Evolutionary conservation across 768 basidiomycete species (phyloP), one percentile per base, ranked within the genome.

Genomic region (Inosperma sp.): DNA sequence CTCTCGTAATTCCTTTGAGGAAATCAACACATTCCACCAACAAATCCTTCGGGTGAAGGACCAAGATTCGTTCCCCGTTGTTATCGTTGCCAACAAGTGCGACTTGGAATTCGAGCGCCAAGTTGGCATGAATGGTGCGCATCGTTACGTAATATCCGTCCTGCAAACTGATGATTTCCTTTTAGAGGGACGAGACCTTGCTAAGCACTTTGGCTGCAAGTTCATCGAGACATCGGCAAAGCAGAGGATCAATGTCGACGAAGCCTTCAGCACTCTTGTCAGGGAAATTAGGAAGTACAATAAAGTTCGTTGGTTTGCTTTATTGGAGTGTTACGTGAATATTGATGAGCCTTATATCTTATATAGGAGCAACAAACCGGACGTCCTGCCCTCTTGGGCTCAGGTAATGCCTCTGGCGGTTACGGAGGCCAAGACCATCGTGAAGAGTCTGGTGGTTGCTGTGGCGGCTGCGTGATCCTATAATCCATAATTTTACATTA

Each of bases 221-320:
- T 96, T 93, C 68, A 88, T 94, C 51, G 94, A 97, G 68, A 95
- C 93, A 1, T 97, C 94, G 4, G 94, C 93, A 37, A 96, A 96
- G 71, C 88, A 93, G 62, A 81, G 94, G 46, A 92, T 94, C 72
- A 96, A 96, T 60, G 93, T 98, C 49, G 94, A 97, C 59, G 91
- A 96, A 72, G 91, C 92, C 10, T 97, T 98, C 73, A 83, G 80
- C 61, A 86, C 87, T 55, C 86, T 98, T 58, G 93, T 98, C 25
- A 83, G 93, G 26, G 90, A 93, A 68, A 96, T 96, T 61, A 79
- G 93, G 63, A 86, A 86, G 66, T 93, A 91, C 66, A 96, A 94
- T 76, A 92, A 90, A 78, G 93, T 90, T 43, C 42, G 73, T 48
- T 14, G 47, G 9, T 41, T 36, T 26, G 13, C 10, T 25, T 13